Base-by-base conservation (phyloP, 768 basidiomycete genomes). In the Psilocybe subaeruginosa region DNA sequence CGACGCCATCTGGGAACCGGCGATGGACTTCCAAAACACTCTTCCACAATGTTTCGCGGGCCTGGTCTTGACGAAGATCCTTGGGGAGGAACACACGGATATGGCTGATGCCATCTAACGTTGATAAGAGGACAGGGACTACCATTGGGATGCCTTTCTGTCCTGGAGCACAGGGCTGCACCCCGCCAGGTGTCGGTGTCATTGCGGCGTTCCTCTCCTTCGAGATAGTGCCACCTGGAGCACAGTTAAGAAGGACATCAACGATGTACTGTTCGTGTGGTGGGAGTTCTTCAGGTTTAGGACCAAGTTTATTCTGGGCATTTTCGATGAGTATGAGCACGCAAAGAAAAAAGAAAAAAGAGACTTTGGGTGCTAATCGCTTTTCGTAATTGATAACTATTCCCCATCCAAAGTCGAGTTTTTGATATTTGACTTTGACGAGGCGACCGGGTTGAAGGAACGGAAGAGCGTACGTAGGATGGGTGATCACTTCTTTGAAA, bases 361-460 rank as follows among this genome's bases (percentile, higher is more conserved):
- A 23, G 63, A 89, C 93, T 80, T 95, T 97, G 14, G 91, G 84
- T n/a, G 88, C 85, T 19, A 88, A 66, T 0, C 95, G 86, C 74
- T 97, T 97, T 71, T 92, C 89, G 69, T 88, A 98, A 72, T 95
- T 96, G 70, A 98, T 84, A 54, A 99, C 86, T 46, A 95, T 85
- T 41, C 97, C 97, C 97, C 97, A 99, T 8, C 97, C 97, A 73
- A 97, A 99, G 74, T 99, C 92, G 12, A 89, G 77, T 41, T 91
- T 89, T 64, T 89, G 86, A 72, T 97, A 84, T 70, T 91, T 91
- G 67, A 99, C 84, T 69, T 91, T 92, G 51, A 99, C 92, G n/a
- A 99, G 80, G 3, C 97, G 88, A 31, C 97, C 97, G 19, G 89
- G 81, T 69, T 97, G 91, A 9, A 99, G 80, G 83, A 98, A 99